Conservation (phyloP, 2,329 filamentous ascomycete genomes). For the Neonectria magnoliae region DNA sequence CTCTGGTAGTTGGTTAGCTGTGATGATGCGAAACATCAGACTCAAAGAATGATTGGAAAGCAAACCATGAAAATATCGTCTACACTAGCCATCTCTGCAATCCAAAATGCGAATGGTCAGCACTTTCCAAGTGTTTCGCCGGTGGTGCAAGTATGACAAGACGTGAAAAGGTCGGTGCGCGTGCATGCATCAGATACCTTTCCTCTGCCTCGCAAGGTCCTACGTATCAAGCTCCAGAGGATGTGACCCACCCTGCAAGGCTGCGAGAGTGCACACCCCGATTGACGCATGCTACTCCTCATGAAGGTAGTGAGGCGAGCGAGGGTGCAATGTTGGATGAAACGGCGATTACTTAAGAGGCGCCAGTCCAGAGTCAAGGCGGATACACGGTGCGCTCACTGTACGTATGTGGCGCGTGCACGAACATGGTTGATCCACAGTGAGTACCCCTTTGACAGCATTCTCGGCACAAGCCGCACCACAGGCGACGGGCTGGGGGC, state of each 20-base stretch:
- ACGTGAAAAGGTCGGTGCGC: neutral
- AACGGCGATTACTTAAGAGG: neutral
- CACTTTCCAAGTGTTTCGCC: neutral
- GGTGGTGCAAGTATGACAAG: neutral
- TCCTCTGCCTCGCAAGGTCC: neutral
- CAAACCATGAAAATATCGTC: constrained; percentile 67
- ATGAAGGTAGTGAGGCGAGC: neutral
- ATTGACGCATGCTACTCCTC: constrained; percentile 2
- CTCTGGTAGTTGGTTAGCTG: constrained; percentile 36
- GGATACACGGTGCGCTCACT: constrained; percentile 12
- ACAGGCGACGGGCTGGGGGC: neutral
- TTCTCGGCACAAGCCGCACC: neutral
- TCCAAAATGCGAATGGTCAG: neutral
- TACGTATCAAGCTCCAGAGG: neutral
- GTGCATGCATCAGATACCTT: neutral
- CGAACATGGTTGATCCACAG: constrained; percentile 8
- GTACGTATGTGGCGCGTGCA: constrained; percentile 1
- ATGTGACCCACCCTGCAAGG: neutral
- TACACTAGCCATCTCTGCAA: constrained; percentile 61
- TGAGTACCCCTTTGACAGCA: constrained; percentile 4
- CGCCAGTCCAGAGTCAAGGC: neutral
- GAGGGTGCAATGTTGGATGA: constrained; percentile 3
- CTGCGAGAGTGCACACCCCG: neutral
- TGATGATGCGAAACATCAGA: neutral
- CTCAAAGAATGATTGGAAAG: neutral